Evolutionary conservation across 768 basidiomycete species (phyloP).

Genomic region (Lactifluus hygrophoroides): DNA sequence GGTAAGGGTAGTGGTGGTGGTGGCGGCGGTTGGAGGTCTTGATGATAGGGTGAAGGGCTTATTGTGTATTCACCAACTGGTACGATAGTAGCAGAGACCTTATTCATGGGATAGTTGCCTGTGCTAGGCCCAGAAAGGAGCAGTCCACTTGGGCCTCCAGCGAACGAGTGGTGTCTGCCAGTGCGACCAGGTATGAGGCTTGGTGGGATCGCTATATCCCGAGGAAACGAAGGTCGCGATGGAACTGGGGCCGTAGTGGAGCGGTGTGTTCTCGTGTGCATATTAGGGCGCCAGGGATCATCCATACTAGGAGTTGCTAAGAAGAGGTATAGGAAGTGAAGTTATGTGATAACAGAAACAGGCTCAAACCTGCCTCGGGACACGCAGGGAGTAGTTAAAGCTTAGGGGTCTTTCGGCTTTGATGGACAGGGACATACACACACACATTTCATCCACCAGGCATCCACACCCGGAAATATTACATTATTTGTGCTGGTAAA

Average conservation of each 20-base stretch:
- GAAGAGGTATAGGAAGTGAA: background rate
- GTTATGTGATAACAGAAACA: too few relatives aligned
- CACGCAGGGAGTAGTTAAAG: too few relatives aligned
- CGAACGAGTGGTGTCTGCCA: background rate
- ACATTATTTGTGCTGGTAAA: background rate
- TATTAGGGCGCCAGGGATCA: background rate
- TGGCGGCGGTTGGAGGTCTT: background rate
- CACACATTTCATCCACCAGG: too few relatives aligned
- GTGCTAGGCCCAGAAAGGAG: background rate
- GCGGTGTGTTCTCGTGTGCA: background rate
- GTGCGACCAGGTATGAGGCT: conserved; percentile 9
- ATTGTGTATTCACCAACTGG: background rate
- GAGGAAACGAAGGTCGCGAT: background rate
- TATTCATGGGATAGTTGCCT: background rate
- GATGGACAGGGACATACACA: too few relatives aligned
- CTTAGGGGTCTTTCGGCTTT: too few relatives aligned
- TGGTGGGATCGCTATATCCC: background rate
- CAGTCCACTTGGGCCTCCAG: background rate
- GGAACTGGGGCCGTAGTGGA: background rate
- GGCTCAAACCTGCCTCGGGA: too few relatives aligned
- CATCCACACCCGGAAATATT: too few relatives aligned
- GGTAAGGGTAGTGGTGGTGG: background rate
- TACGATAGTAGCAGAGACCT: background rate
- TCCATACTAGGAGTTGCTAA: background rate
- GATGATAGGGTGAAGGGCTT: conserved; percentile 7